Evolutionary conservation across 2,329 filamentous ascomycete genomes (phyloP).

Genomic region (Myriosclerotinia curreyana): DNA sequence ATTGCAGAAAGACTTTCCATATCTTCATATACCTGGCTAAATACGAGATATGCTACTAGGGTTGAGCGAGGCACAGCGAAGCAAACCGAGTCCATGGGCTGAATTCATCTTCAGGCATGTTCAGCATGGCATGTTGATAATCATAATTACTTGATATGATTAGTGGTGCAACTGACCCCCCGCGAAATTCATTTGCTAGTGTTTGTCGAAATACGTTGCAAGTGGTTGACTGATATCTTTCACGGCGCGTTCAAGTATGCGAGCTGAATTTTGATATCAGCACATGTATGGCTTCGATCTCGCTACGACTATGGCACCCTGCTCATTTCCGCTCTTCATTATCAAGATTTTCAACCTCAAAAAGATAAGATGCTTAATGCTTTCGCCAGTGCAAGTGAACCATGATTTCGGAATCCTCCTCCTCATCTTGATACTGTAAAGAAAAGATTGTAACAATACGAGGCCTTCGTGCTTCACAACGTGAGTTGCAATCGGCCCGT

Average conservation of each 20-base stretch:
- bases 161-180: neutral
- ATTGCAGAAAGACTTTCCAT: neutral
- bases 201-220: neutral
- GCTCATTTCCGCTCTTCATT: neutral
- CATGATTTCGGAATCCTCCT: neutral
- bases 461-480: conserved; percentile 10
- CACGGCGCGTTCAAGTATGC: neutral
- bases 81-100: conserved; percentile 17
- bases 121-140: neutral
- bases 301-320: neutral
- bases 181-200: neutral
- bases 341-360: neutral
- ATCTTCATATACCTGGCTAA: neutral
- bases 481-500: conserved; percentile 17
- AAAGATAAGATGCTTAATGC: neutral
- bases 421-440: neutral
- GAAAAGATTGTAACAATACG: neutral
- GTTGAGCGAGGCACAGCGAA: neutral
- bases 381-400: conserved; percentile 7
- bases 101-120: neutral
- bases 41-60: conserved; percentile 13
- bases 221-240: neutral
- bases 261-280: neutral
- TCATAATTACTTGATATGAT: neutral
- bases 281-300: neutral